phyloP scores from a whole-genome alignment of 2,329 filamentous ascomycete species.

The Penicillium sp. region DNA sequence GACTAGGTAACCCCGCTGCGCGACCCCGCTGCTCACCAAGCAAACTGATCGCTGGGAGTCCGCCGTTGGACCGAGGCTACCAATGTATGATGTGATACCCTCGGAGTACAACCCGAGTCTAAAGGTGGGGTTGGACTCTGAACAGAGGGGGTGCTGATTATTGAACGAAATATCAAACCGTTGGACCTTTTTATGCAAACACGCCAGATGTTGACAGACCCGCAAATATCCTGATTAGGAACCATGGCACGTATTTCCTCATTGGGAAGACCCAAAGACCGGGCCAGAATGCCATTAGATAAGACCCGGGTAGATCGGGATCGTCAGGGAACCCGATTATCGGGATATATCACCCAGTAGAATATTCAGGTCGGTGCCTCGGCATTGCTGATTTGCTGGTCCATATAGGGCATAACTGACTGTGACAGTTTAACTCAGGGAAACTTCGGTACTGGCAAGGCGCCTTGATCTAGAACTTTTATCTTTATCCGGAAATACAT shows the following conservation, averaged over 20 bases:
- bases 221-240: neutral
- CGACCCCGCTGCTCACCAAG: neutral
- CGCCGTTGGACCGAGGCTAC: neutral
- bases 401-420: neutral
- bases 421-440: neutral
- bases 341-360: neutral
- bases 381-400: neutral
- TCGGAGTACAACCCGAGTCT: too few species aligned
- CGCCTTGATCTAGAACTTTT: neutral
- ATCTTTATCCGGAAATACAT: neutral
- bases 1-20: neutral
- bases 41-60: neutral
- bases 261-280: neutral
- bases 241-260: neutral
- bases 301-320: slow-evolving; percentile 7
- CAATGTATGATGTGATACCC: neutral
- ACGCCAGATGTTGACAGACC: neutral
- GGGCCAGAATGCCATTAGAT: neutral
- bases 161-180: neutral
- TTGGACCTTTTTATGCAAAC: neutral
- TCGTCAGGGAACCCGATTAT: neutral
- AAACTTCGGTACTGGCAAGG: neutral
- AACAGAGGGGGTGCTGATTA: neutral
- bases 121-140: neutral
- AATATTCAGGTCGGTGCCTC: neutral